Evolutionary conservation across 2,329 filamentous ascomycete species (phyloP).

Genomic region (Stachybotrys elegans): DNA sequence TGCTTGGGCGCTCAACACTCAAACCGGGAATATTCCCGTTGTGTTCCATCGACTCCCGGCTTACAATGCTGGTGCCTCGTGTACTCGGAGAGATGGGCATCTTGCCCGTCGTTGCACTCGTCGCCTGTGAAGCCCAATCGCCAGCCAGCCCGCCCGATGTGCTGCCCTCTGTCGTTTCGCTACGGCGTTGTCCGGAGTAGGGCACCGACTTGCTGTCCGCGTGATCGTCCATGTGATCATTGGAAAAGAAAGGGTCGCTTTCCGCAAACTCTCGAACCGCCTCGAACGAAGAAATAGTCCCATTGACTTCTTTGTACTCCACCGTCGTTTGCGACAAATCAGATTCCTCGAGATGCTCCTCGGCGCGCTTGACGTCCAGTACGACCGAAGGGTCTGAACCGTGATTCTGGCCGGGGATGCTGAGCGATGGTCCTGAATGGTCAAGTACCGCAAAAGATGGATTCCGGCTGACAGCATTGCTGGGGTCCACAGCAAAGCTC

Average conservation of each 20-base stretch:
- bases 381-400: neutral
- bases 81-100: conserved; percentile 62
- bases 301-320: conserved; percentile 38
- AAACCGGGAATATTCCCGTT: conserved; percentile 36
- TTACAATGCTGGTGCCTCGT: conserved; percentile 60
- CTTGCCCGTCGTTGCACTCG: conserved; percentile 58
- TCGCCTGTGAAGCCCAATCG: conserved; percentile 59
- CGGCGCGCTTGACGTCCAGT: neutral
- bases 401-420: neutral
- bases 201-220: conserved; percentile 33
- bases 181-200: conserved; percentile 48
- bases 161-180: conserved; percentile 58
- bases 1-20: conserved; percentile 32
- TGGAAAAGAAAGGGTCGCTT: conserved; percentile 42
- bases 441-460: conserved; percentile 4
- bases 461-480: conserved; percentile 23
- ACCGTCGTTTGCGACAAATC: conserved; percentile 13
- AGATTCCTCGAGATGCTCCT: conserved; percentile 3
- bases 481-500: conserved; percentile 29
- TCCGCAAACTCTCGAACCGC: conserved; percentile 41
- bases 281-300: conserved; percentile 39
- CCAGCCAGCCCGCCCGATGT: conserved; percentile 47
- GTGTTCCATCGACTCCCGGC: conserved; percentile 51
- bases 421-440: neutral
- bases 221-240: conserved; percentile 22